A percentile compares a stretch with the other conserved stretches of the same genome.
phyloP scores from a whole-genome alignment of 306 rosid genomes.

The Prunus mongolica region DNA sequence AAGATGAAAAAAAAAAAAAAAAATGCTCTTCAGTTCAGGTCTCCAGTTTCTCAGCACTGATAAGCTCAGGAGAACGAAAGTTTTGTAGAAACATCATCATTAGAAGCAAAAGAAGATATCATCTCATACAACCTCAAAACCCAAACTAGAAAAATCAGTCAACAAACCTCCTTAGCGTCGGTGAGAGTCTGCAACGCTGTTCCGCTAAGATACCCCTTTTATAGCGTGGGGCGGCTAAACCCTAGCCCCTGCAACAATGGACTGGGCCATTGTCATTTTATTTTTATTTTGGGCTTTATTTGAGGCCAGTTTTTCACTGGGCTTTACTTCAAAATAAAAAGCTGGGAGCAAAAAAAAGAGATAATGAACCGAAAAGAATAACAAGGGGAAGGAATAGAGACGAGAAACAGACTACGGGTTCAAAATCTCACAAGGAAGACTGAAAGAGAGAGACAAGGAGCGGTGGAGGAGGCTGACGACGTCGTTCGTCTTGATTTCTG shows the following conservation, averaged over 20 bases:
- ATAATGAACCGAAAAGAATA: background rate
- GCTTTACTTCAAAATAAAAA: background rate
- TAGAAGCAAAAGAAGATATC: background rate
- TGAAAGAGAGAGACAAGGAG: background rate
- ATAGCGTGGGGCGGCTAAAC: background rate
- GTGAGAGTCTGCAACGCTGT: too few relatives aligned
- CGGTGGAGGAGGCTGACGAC: background rate
- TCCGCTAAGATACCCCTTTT: background rate
- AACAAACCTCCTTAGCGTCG: too few relatives aligned
- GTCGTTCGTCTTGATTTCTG: background rate
- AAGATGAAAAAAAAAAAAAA: background rate
- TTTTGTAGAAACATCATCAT: background rate
- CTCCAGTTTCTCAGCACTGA: background rate
- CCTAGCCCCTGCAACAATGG: background rate
- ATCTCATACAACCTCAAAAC: background rate
- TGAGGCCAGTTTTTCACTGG: background rate
- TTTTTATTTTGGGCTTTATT: background rate
- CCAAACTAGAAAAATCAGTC: too few relatives aligned
- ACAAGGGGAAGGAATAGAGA: background rate
- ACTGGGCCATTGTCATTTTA: background rate
- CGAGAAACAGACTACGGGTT: background rate
- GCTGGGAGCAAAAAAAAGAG: background rate
- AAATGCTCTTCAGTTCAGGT: constrained; percentile 1
- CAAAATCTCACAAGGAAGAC: background rate
- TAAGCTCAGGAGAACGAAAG: constrained; percentile 5